Conservation (phyloP, 257 asterid genomes). For the Ilex asprella region DNA sequence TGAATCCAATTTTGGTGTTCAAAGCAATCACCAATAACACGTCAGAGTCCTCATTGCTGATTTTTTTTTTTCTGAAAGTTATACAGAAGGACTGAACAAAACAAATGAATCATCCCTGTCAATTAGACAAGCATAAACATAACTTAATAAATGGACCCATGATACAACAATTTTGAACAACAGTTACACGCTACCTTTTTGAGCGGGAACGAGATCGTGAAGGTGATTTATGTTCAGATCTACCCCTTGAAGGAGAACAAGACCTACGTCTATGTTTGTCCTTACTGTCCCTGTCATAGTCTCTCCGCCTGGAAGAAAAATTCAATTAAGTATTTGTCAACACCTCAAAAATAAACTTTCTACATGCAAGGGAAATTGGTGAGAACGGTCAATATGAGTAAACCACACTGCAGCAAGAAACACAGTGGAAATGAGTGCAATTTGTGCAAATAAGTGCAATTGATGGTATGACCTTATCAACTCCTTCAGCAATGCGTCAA, state of each 20-base stretch:
- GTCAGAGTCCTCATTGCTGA: background rate
- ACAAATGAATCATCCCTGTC: background rate
- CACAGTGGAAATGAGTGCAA: too few species aligned
- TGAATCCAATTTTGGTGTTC: too few species aligned
- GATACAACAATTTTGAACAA: background rate
- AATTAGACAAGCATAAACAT: too few species aligned
- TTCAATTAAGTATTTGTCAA: background rate
- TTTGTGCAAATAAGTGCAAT: background rate
- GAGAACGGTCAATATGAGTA: background rate
- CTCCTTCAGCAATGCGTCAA: too few species aligned
- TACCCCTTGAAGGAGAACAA: slow-evolving; percentile 63
- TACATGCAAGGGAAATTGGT: background rate
- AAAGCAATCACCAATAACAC: background rate
- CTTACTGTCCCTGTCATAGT: slow-evolving; percentile 64
- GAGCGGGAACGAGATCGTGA: slow-evolving; percentile 84
- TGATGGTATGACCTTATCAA: background rate
- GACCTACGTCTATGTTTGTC: slow-evolving; percentile 59
- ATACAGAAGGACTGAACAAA: background rate
- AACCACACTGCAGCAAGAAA: background rate
- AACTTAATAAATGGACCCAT: background rate
- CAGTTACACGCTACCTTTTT: slow-evolving; percentile 47
- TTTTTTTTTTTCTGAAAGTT: background rate
- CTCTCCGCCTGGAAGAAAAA: slow-evolving; percentile 50
- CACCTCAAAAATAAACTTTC: background rate
- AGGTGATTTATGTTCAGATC: slow-evolving; percentile 63